A percentile compares a stretch with the other conserved stretches of the same genome.
These are phyloP conservation scores for Coemansia guatemalensis DNA, from an alignment of 192 early-diverging fungal species.

Conservation along the genomic window DNA sequence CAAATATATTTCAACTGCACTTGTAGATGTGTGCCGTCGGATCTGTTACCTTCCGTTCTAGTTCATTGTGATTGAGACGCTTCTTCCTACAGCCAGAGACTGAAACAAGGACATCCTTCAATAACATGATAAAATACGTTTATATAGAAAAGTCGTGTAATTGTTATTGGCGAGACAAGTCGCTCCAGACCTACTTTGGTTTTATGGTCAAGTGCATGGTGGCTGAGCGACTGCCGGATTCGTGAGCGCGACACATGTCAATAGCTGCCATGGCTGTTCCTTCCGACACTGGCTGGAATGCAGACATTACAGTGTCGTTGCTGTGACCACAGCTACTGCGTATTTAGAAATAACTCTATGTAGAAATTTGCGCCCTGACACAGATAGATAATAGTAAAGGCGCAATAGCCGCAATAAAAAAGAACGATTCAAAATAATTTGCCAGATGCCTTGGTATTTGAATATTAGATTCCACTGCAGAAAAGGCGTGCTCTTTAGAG, in stretches of 20 bases:
- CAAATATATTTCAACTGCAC: background rate
- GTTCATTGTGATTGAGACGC: conserved; percentile 54
- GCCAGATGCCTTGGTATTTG: background rate
- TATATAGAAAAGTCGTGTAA: background rate
- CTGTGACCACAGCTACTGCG: background rate
- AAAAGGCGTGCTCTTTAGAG: background rate
- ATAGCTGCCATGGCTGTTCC: conserved; percentile 16
- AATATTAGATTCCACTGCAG: background rate
- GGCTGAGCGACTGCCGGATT: background rate
- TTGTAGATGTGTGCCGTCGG: background rate
- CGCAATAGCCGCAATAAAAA: background rate
- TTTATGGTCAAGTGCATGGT: conserved; percentile 3
- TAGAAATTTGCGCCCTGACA: background rate
- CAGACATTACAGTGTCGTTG: conserved; percentile 18
- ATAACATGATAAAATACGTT: background rate
- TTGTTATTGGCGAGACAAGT: background rate
- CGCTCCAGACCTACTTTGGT: conserved; percentile 30
- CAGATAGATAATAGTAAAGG: background rate
- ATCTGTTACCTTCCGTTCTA: conserved; percentile 53
- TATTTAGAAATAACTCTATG: background rate
- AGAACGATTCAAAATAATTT: conserved; percentile 1
- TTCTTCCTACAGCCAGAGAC: conserved; percentile 41
- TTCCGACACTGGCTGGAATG: conserved; percentile 24
- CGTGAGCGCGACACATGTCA: conserved; percentile 10
- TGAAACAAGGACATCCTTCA: background rate